Evolutionary conservation across 2,329 filamentous ascomycete genomes (phyloP).

Genomic region (Rosellinia necatrix): DNA sequence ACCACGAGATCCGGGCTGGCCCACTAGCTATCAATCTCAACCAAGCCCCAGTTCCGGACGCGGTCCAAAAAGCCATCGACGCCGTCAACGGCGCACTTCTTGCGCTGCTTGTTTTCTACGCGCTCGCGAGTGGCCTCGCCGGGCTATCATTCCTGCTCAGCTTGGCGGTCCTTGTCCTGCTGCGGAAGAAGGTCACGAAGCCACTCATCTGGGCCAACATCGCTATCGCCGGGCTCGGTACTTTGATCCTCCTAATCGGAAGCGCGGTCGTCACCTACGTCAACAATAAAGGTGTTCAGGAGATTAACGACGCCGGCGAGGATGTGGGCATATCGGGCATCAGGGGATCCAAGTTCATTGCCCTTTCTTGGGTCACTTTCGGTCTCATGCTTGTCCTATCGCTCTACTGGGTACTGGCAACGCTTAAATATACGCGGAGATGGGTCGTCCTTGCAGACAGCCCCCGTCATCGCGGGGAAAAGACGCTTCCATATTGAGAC

Average conservation of each 20-base stretch:
- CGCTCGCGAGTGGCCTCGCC: constrained; percentile 48
- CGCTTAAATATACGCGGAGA: constrained; percentile 20
- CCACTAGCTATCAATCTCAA: constrained; percentile 50
- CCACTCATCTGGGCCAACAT: constrained; percentile 44
- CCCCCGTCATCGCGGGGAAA: constrained; percentile 1
- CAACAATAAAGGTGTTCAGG: constrained; percentile 47
- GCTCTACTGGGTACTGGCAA: constrained; percentile 47
- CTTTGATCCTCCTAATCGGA: constrained; percentile 46
- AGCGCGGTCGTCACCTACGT: constrained; percentile 51
- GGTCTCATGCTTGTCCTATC: constrained; percentile 48
- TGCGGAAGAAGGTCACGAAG: constrained; percentile 22
- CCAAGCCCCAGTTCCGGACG: constrained; percentile 51
- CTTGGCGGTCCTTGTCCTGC: constrained; percentile 40
- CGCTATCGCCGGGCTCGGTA: constrained; percentile 43
- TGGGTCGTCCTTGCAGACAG: constrained; percentile 17
- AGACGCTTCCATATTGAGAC: constrained; percentile 7
- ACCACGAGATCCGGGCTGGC: constrained; percentile 52
- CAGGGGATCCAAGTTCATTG: constrained; percentile 50
- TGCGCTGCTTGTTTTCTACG: constrained; percentile 55
- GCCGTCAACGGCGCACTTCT: constrained; percentile 54
- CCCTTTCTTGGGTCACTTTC: constrained; percentile 53
- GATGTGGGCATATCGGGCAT: constrained; percentile 51
- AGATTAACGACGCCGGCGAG: constrained; percentile 50
- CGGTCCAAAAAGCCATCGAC: constrained; percentile 53
- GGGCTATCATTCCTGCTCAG: constrained; percentile 50